Evolutionary conservation across 2,329 filamentous ascomycete species (phyloP).

Genomic region (Stylonectria norvegica): DNA sequence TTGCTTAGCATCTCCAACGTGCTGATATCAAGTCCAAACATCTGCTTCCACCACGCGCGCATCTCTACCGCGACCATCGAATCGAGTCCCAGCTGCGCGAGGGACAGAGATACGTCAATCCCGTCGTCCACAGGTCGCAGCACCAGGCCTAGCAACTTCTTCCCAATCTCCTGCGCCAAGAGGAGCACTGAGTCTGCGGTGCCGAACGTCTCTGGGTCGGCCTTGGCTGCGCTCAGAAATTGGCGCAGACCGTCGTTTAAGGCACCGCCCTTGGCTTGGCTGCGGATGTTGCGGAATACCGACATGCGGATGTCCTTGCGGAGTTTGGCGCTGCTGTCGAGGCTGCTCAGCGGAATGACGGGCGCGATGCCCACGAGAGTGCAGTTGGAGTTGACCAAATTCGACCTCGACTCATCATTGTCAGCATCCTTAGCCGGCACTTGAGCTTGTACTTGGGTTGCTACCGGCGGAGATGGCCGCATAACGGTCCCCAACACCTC

Average conservation of each 20-base stretch:
- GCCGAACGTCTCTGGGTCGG: conserved; percentile 1
- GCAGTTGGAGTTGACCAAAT: too few species aligned
- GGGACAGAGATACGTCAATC: neutral
- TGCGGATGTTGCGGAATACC: conserved; percentile 13
- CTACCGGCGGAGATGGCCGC: too few species aligned
- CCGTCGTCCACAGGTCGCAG: neutral
- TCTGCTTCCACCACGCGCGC: conserved; percentile 21
- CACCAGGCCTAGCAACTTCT: conserved; percentile 6
- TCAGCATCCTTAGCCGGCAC: too few species aligned
- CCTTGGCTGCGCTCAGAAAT: conserved; percentile 5
- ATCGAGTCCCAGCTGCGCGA: conserved; percentile 13
- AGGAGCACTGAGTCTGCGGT: neutral
- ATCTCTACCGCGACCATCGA: conserved; percentile 22
- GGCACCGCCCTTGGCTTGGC: neutral
- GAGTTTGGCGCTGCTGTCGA: conserved; percentile 15
- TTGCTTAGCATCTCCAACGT: conserved; percentile 16
- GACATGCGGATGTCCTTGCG: conserved; percentile 21
- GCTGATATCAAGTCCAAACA: conserved; percentile 19
- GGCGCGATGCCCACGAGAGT: conserved; percentile 18
- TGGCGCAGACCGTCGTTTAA: conserved; percentile 6
- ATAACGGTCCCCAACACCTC: neutral
- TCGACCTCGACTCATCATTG: too few species aligned
- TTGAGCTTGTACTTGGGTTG: too few species aligned
- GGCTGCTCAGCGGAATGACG: conserved; percentile 7
- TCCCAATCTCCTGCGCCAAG: conserved; percentile 10